Base-by-base conservation (phyloP, 768 basidiomycete genomes). In the Auriculariales sp. region DNA sequence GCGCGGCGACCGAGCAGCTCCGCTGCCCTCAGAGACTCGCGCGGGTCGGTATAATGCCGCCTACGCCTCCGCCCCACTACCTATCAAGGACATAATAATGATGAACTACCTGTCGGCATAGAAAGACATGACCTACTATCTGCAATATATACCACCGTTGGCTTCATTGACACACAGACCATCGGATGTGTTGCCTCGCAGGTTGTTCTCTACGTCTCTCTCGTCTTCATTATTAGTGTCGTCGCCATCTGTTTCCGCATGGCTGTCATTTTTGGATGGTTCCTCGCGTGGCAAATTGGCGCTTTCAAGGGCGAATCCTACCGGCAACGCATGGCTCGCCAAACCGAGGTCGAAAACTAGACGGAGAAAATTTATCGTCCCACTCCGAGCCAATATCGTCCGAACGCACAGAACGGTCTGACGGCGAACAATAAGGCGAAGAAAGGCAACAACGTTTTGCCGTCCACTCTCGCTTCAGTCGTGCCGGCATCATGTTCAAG, bases 201-300 rank as follows among this genome's bases (percentile, higher is more conserved):
- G 51, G 84, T 99, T 55, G 91, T 98, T 31, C 83, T 98, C 51
- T 94, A 91, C 63, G 73, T 94, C 51, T 97, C 94, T 44, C 81
- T 98, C 58, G 76, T 91, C 56, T 95, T 98, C 75, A 98, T 99
- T 63, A 83, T 94, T 54, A 95, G 94, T 53, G 94, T 98, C 53
- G 94, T 98, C 55, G 74, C 78, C 49, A 91, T 95, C 63, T 87
- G 91, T 30, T 99, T 98, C 68, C 70, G 76, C 57, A 94, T 98
- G 91, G 95, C 95, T 42, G 87, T 95, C 60, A 72, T 94, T 62
- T 99, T 98, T 66, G 75, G 86, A 24, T 99, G 95, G 95, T 98
- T 97, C 75, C 84, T 88, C 64, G 90, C 86, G n/a, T 91, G 87
- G 82, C 80, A 80, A 59, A 72, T 99, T 34, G 95, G 95, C 45